Evolutionary conservation across 2,329 filamentous ascomycete species (phyloP), one percentile per base, ranked within the genome.

Genomic region (Cladophialophora bantiana): DNA sequence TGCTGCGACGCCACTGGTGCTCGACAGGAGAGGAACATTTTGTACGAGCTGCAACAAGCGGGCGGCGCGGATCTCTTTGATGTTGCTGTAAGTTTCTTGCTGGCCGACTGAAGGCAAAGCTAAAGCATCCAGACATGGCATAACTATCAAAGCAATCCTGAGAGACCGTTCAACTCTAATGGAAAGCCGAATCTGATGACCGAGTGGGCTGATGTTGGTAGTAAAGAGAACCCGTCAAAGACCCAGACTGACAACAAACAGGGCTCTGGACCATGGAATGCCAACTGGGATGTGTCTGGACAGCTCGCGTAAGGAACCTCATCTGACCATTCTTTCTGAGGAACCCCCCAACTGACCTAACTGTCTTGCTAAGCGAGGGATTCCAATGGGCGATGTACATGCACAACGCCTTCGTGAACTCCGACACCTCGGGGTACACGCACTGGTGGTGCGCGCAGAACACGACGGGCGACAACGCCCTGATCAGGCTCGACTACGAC

Each of bases 341-440:
- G 66, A 71, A 0, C 12, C 12, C 32, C 26, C 26, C 26, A 26
- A 26, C 26, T 26, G 26, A 36, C 9, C 2, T 38, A n/a, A 77
- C 73, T 66, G 83, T 84, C 53, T 81, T 79, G 9, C 74, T 77
- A 0, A 81, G 81, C 42, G 85, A 87, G 68, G 85, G 85, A 6
- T 77, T 84, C 70, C 85, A 83, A 2, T 87, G 84, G 85, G 85
- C 85, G 1, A 83, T 83, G 70, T 83, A 83, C 69, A 81, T 87
- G 53, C 82, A 83, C 74, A 78, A 78, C 36, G 83, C 80, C 20
- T 75, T 87, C 13, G 78, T 83, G 5, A 81, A 80, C 70, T 79
- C 78, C 31, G 82, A 84, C 70, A 76, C 83, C 4, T 83, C 80
- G 7, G 85, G 80, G 0, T 86, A 86, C 71, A 77, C 87, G 4